Base-by-base conservation (phyloP, 306 rosid species). In the Neltuma alba region DNA sequence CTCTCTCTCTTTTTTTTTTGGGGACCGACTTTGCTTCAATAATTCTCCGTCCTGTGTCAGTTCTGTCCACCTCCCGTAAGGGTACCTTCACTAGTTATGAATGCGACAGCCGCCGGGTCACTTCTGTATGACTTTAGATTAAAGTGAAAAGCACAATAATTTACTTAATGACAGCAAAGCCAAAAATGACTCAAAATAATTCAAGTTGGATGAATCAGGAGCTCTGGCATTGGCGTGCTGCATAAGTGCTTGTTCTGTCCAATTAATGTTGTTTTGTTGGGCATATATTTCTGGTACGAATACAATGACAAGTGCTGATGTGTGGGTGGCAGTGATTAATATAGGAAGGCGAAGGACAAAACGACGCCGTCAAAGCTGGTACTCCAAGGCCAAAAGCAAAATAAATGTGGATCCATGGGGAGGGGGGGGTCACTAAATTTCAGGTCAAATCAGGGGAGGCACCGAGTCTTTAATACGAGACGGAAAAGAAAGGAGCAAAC, bases 321-420 rank as follows among this genome's bases (percentile, higher is more conserved):
- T 9, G 14, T 23, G 28, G 38, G 8, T 11, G 2, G 8, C 1
- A 58, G 34, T 10, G 34, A 27, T 27, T 25, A 67, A 64, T 64
- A 64, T 64, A n/a, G 21, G n/a, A 5, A 50, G 75, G 9, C 28
- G 58, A 10, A 78, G 21, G 42, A 10, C 18, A n/a, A 44, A 69
- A 78, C 79, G 37, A 63, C 76, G 30, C 83, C 80, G 84, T 75
- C 38, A 81, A 80, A 69, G 47, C 81, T 4, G 76, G 82, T 83
- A 14, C 14, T 15, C n/a, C n/a, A n/a, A 3, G 55, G 36, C 20
- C 7, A 0, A 28, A 55, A 16, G 31, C 2, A n/a, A 77, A 69
- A 72, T 83, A 67, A 77, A 63, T 86, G 87, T 64, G 31, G 47
- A n/a, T n/a, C 12, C 11, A 52, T 20, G 3, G 23, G 68, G 41